Base-by-base conservation (phyloP, 2,329 filamentous ascomycete genomes). In the Fusarium sp. region DNA sequence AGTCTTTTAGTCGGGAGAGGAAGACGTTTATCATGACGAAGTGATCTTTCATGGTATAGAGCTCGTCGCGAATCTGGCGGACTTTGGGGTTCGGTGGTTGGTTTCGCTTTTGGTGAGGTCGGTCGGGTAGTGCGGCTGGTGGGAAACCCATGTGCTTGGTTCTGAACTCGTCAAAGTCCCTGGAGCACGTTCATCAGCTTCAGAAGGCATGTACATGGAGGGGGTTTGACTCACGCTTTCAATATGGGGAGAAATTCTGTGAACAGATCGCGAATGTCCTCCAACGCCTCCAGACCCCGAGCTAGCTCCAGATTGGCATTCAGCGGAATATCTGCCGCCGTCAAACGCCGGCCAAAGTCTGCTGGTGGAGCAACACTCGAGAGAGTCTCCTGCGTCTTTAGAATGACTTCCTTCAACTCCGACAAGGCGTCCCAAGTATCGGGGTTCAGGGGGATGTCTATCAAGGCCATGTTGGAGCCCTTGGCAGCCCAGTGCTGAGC, bases 31-130 rank as follows among this genome's bases (percentile, higher is more conserved):
- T 38, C 18, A 52, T 37, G 5, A 62, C 59, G 4, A 74, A 46
- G 16, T 57, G 60, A 15, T 78, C 76, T 37, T 78, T 78, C 21
- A 78, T 41, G 1, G 44, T 33, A 57, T 76, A 75, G 0, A 78
- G 54, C 23, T 74, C 74, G 4, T 45, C 48, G 2, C 76, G 74
- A 3, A 78, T 70, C 5, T 62, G 63, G 1, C 44, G 37, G 2
- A 78, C 33, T 2, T 62, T 25, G 10, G 76, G 69, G 25, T 63
- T 49, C 0, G 73, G 76, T 8, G 66, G 56, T 37, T 64, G 54
- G 10, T 25, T 27, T 5, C 37, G 60, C 48, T 37, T 27, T 37
- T 27, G 16, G 5, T 59, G 27, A 1, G 39, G 41, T 5, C 10
- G 33, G 3, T 33, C 9, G 29, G 23, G 21, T 5, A 23, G 4